Evolutionary conservation across 2,329 filamentous ascomycete genomes (phyloP), one percentile per base, ranked within the genome.

Genomic region (Fonsecaea pugnacius): DNA sequence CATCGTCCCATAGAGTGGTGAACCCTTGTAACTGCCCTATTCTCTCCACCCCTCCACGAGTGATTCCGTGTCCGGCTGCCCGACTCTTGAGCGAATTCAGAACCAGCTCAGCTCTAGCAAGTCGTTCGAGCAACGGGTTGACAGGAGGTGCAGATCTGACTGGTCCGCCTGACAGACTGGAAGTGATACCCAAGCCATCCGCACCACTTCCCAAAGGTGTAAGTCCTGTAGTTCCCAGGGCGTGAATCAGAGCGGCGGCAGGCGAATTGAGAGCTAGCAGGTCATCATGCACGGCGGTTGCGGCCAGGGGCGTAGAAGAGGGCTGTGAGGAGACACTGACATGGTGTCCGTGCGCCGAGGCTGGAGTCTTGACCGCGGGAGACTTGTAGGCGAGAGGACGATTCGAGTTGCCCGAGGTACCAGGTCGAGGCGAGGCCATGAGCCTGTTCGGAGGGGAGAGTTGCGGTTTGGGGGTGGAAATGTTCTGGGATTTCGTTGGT

Each of bases 1-100:
- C 76, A 16, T 80, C 78, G 65, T 80, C 78, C 78, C 78, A 80
- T 48, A 80, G 77, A 14, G 78, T 79, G 56, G 80, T 78, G 35
- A 81, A 79, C 1, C 78, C 79, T 63, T 80, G 77, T 1, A 81
- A 70, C 56, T 75, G 73, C 24, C 75, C 77, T 24, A 81, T 59
- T 55, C 78, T 73, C 65, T 81, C 78, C 32, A 81, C 72, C 0
- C 77, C 75, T 56, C 80, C 78, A 16, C 79, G 73, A 57, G 77
- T 79, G 32, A 81, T 75, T 1, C 78, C 79, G 60, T 78, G 73
- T 7, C 79, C 79, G 2, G 76, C 73, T 6, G 80, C 75, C 1
- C 77, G 74, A 16, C 74, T 72, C 36, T 77, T 76, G 18, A 81
- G 72, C 27, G 76, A 70, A 56, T 76, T 74, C 21, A 78, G 74